Evolutionary conservation across 2,329 filamentous ascomycete genomes (phyloP), one percentile per base, ranked within the genome.

Genomic region (Paraconiothyrium brasiliense): DNA sequence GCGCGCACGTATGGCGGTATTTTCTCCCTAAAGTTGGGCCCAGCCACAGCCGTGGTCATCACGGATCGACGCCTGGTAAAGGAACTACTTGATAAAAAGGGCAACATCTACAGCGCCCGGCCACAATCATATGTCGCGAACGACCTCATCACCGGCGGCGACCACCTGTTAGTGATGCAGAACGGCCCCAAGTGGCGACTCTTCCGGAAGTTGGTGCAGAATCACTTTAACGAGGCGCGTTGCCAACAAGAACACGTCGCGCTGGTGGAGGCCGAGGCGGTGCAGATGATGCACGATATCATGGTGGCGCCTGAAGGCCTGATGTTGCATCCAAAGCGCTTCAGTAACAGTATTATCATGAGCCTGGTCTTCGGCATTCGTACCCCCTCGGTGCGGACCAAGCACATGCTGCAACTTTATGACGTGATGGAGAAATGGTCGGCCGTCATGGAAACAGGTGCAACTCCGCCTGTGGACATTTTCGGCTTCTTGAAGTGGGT

Each of bases 321-420:
- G 41, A 84, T 84, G 81, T 58, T 76, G 34, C 82, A 85, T 64
- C 79, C 83, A 0, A 81, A 82, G 63, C 74, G 84, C 2, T 84
- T 79, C 61, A 82, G 78, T 54, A 85, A 86, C 63, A 84, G 81
- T 61, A 61, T 73, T 4, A 59, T 81, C 13, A 79, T 81, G 78
- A 75, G 80, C 52, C 62, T 75, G 14, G 46, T 69, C 34, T 62
- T 63, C 55, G 59, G 70, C 34, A 59, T 71, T 32, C 62, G 66
- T 27, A 67, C 64, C 27, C 49, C 63, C n/a, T 52, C 47, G 22
- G 35, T 58, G 32, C 30, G 51, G 4, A 54, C 48, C 27, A 24
- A 52, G 13, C 75, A 83, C 59, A 79, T 81, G 75, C 70, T 64
- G 16, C 67, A 74, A 16, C 71, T 83, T 22, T 81, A 81, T 62